Evolutionary conservation across 1,139 yeast species (phyloP).

Genomic region (Kodamaea sp.): DNA sequence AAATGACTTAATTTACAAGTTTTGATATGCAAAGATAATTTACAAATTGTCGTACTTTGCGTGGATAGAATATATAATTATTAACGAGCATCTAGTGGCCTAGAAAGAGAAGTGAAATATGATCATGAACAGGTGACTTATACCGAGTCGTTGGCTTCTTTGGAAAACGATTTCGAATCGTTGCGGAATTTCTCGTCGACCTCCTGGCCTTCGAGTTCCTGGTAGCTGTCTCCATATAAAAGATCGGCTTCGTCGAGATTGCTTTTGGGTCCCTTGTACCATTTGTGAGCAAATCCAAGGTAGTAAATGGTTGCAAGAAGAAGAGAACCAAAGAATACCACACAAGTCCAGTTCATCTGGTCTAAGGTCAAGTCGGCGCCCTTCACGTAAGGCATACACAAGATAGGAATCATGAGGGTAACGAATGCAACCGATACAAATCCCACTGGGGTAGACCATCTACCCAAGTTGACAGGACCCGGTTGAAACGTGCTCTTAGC

Average conservation of each 20-base stretch:
- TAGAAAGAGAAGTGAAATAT: background rate
- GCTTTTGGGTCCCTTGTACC: constrained; percentile 70
- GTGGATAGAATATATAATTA: too few species aligned
- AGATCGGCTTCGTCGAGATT: constrained; percentile 47
- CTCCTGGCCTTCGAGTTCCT: constrained; percentile 7
- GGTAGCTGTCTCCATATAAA: constrained; percentile 12
- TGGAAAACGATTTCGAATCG: constrained; percentile 1
- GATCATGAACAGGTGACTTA: background rate
- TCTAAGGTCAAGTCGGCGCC: constrained; percentile 51
- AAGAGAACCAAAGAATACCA: constrained; percentile 69
- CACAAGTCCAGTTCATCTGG: constrained; percentile 69
- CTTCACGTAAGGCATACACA: constrained; percentile 61
- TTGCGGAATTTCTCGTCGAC: constrained; percentile 2
- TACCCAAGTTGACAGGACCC: constrained; percentile 75
- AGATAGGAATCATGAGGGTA: constrained; percentile 61
- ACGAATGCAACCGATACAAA: constrained; percentile 48
- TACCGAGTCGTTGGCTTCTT: constrained; percentile 5
- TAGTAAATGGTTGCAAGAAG: constrained; percentile 54
- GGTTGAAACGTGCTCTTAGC: constrained; percentile 55
- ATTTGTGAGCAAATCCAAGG: constrained; percentile 57
- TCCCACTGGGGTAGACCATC: constrained; percentile 51
- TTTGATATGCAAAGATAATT: too few species aligned
- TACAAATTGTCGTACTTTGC: too few species aligned
- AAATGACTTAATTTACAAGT: too few species aligned
- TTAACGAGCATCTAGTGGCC: too few species aligned